phyloP scores from a whole-genome alignment of 1,284 basidiomycete species.

The Violaceomyces palustris region DNA sequence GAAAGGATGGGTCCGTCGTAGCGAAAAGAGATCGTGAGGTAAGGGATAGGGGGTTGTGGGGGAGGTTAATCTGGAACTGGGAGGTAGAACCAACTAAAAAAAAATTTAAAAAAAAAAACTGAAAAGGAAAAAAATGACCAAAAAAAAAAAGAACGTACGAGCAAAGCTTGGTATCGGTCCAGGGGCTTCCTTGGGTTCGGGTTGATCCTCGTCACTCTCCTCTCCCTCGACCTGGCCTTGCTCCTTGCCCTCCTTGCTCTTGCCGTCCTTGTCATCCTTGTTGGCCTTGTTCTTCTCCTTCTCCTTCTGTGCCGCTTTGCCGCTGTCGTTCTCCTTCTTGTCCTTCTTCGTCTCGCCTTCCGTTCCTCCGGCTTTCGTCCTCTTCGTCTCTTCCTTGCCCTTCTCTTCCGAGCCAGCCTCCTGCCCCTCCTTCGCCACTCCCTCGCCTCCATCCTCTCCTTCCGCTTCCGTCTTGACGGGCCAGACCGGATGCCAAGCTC shows the following conservation, averaged over 20 bases:
- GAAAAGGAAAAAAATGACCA: neutral
- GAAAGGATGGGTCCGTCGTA: no score
- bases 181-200: conserved; percentile 24
- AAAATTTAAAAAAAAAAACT: no score
- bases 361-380: conserved; percentile 10
- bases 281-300: conserved; percentile 6
- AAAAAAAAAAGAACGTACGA: conserved; percentile 10
- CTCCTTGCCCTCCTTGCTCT: conserved; percentile 1
- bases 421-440: conserved; percentile 9
- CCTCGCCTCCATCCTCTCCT: conserved; percentile 2
- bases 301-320: no score
- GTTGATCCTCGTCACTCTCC: conserved; percentile 5
- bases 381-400: conserved; percentile 9
- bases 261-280: conserved; percentile 3
- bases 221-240: neutral
- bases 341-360: conserved; percentile 8
- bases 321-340: conserved; percentile 8
- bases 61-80: no score
- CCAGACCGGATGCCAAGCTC: conserved; percentile 70
- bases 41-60: no score
- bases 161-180: conserved; percentile 41
- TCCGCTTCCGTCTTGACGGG: conserved; percentile 37
- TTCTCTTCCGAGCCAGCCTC: conserved; percentile 10
- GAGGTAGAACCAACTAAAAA: no score
- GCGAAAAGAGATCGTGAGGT: no score